These are phyloP conservation scores for Asterophora parasitica DNA, from an alignment of 768 basidiomycete genomes.

Conservation along the genomic window DNA sequence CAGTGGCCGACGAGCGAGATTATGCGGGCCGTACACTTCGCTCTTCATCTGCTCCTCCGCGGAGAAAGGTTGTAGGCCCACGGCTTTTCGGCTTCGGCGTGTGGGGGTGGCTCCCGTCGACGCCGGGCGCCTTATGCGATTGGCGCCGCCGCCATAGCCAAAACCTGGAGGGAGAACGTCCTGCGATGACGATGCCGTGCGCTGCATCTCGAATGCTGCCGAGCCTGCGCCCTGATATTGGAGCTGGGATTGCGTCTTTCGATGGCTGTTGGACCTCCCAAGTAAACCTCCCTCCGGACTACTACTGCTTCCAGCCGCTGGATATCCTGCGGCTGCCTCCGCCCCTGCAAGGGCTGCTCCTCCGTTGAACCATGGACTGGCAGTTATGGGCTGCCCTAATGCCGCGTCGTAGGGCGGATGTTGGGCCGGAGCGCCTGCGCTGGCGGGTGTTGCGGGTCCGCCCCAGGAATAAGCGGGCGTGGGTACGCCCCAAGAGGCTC, in stretches of 20 bases:
- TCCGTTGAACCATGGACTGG: slow-evolving; percentile 18
- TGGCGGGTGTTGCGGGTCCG: slow-evolving; percentile 13
- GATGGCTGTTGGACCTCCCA: slow-evolving; percentile 3
- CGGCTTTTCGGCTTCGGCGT: slow-evolving; percentile 4
- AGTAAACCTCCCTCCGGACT: slow-evolving; percentile 4
- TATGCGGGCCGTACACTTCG: slow-evolving; percentile 27
- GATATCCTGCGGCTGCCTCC: not conserved
- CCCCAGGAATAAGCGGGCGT: slow-evolving; percentile 18
- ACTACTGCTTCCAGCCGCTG: not conserved
- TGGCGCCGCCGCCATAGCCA: not conserved
- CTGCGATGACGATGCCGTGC: slow-evolving; percentile 17
- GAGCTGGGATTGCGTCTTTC: slow-evolving; percentile 8
- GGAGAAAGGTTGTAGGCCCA: slow-evolving; percentile 17
- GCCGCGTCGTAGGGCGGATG: slow-evolving; percentile 5
- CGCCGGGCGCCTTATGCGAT: slow-evolving; percentile 14
- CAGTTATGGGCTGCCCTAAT: slow-evolving; percentile 20
- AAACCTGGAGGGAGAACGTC: too few species aligned
- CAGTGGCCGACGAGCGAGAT: slow-evolving; percentile 34
- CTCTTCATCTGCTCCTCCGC: slow-evolving; percentile 11
- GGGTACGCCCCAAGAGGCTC: slow-evolving; percentile 15
- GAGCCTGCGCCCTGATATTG: not conserved
- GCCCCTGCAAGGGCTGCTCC: slow-evolving; percentile 6
- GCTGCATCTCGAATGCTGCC: slow-evolving; percentile 9
- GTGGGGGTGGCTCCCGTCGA: not conserved
- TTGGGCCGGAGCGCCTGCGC: slow-evolving; percentile 2